Evolutionary conservation across 345 rosid genomes (phyloP).

Genomic region (Eucalyptus tenuipes): DNA sequence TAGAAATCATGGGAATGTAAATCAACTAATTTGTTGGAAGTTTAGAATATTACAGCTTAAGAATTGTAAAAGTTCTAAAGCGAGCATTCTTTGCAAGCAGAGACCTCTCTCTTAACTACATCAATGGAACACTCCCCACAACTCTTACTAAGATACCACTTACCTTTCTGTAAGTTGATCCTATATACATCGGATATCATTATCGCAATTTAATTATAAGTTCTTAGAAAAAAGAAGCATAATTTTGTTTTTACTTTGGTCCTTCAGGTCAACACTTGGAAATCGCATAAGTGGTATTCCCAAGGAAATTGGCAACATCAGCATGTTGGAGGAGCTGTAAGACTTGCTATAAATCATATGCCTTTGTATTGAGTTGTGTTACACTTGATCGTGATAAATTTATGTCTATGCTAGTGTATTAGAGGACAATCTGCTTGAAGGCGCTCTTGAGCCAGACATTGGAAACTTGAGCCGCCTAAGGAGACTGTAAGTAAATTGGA

Average conservation of each 20-base stretch:
- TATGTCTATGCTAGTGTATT: conserved; percentile 25
- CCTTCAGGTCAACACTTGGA: conserved; percentile 38
- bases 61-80: neutral
- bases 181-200: neutral
- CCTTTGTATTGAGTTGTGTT: neutral
- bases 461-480: conserved; percentile 45
- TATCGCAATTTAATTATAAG: neutral
- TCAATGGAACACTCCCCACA: conserved; percentile 59
- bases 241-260: neutral
- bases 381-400: neutral
- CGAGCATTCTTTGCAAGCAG: conserved; percentile 5
- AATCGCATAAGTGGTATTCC: conserved; percentile 74
- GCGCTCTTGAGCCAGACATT: conserved; percentile 45
- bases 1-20: neutral
- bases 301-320: conserved; percentile 33
- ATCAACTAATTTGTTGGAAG: neutral
- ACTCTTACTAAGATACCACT: conserved; percentile 46
- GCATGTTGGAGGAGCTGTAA: conserved; percentile 53
- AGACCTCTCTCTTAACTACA: conserved; percentile 61
- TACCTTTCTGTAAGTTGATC: conserved; percentile 27
- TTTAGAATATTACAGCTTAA: neutral
- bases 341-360: neutral
- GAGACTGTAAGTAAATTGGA: conserved; percentile 2
- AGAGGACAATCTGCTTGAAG: conserved; percentile 51
- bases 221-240: neutral